Evolutionary conservation across 139 green algal species (phyloP).

Genomic region (Haematococcus lacustris): DNA sequence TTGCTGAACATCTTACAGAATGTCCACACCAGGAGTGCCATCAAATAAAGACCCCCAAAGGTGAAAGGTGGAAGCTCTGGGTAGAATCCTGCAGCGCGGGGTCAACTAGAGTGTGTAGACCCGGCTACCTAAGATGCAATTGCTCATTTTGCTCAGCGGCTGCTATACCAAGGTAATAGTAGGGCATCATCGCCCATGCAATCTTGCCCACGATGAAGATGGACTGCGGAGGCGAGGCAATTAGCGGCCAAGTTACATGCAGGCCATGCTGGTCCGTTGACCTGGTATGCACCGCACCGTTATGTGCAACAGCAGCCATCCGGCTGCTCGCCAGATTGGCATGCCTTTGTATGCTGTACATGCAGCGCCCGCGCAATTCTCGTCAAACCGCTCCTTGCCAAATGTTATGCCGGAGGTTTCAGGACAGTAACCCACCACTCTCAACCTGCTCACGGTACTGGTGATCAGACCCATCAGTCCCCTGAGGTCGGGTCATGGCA

Average conservation of each 20-base stretch:
- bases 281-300: not conserved
- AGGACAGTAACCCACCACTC: constrained; percentile 9
- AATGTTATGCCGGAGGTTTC: not conserved
- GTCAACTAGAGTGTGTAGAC: no score
- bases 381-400: not conserved
- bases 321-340: constrained; percentile 1
- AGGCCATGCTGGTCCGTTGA: not conserved
- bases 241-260: not conserved
- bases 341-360: not conserved
- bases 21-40: no score
- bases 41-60: no score
- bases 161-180: not conserved
- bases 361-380: not conserved
- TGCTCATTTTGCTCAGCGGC: no score
- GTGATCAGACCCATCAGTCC: constrained; percentile 24
- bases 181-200: not conserved
- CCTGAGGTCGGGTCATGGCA: constrained; percentile 2
- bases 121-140: no score
- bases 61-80: no score
- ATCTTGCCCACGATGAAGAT: not conserved
- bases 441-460: constrained; percentile 14
- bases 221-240: not conserved
- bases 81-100: no score
- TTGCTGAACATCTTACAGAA: no score
- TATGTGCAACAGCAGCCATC: not conserved